These are phyloP conservation scores for Arctium minus DNA, from an alignment of 129 eudicot species.

Conservation along the genomic window DNA sequence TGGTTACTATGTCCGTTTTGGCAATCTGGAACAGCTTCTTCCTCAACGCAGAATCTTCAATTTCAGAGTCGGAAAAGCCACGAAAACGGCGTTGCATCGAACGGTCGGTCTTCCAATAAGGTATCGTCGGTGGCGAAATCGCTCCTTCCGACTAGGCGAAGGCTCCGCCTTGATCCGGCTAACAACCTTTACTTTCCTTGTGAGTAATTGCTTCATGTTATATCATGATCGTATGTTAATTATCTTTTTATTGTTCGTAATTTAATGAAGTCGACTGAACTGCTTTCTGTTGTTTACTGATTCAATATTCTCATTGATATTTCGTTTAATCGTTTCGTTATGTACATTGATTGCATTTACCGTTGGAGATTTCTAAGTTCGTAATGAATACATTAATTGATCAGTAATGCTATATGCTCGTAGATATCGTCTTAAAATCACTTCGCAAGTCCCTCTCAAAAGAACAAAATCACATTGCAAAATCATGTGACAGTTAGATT, in stretches of 20 bases:
- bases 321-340: not conserved
- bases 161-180: conserved; percentile 82
- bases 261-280: not conserved
- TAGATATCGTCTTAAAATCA: not conserved
- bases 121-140: conserved; percentile 62
- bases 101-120: conserved; percentile 21
- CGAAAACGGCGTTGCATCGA: conserved; percentile 30
- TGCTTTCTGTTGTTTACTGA: not conserved
- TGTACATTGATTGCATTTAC: not conserved
- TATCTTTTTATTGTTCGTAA: conserved; percentile 1
- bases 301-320: not conserved
- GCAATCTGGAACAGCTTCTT: conserved; percentile 49
- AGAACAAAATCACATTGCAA: not conserved
- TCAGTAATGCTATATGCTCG: not conserved
- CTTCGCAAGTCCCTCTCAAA: not conserved
- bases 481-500: not conserved
- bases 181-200: conserved; percentile 80
- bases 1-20: conserved; percentile 66
- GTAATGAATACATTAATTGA: not conserved
- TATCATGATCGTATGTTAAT: not conserved
- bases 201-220: conserved; percentile 31
- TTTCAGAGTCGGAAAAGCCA: conserved; percentile 26
- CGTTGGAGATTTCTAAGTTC: not conserved
- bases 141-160: conserved; percentile 60
- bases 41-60: conserved; percentile 56